Conservation (phyloP, 2,329 filamentous ascomycete genomes). For the Epichloe aotearoae region DNA sequence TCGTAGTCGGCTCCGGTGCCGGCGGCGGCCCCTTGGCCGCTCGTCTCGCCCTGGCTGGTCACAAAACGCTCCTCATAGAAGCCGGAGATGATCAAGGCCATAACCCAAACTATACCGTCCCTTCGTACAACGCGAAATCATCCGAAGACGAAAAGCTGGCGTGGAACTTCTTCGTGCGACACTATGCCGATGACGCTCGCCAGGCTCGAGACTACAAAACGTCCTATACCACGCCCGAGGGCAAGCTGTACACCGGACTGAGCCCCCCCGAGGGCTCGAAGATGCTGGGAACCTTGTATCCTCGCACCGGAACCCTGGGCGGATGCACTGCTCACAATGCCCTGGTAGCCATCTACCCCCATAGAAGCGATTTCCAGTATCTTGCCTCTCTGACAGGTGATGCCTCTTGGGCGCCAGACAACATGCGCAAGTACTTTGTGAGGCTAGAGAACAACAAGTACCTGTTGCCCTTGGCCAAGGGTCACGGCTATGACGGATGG, state of each 20-base stretch:
- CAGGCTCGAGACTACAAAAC: slow-evolving; percentile 46
- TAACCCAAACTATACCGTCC: slow-evolving; percentile 36
- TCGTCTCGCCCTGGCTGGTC: slow-evolving; percentile 43
- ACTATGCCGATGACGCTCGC: slow-evolving; percentile 40
- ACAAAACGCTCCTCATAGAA: slow-evolving; percentile 47
- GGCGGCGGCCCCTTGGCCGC: slow-evolving; percentile 46
- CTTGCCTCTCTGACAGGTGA: slow-evolving; percentile 48
- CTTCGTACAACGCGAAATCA: slow-evolving; percentile 26
- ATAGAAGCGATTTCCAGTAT: slow-evolving; percentile 44
- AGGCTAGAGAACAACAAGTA: slow-evolving; percentile 44
- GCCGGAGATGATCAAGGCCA: slow-evolving; percentile 45
- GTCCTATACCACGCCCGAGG: slow-evolving; percentile 38
- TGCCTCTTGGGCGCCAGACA: slow-evolving; percentile 39
- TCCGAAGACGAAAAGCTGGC: slow-evolving; percentile 41
- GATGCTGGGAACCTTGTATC: slow-evolving; percentile 32
- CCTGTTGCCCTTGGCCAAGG: slow-evolving; percentile 15
- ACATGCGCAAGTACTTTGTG: slow-evolving; percentile 47
- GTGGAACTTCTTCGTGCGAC: slow-evolving; percentile 53
- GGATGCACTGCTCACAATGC: slow-evolving; percentile 48
- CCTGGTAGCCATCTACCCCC: slow-evolving; percentile 43
- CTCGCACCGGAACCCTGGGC: slow-evolving; percentile 32
- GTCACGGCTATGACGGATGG: slow-evolving; percentile 48
- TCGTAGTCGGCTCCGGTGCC: slow-evolving; percentile 48
- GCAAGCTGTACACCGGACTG: slow-evolving; percentile 31
- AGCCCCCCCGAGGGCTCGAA: slow-evolving; percentile 26